Base-by-base conservation (phyloP, 768 basidiomycete species). In the Pleurotus tuber-regium region DNA sequence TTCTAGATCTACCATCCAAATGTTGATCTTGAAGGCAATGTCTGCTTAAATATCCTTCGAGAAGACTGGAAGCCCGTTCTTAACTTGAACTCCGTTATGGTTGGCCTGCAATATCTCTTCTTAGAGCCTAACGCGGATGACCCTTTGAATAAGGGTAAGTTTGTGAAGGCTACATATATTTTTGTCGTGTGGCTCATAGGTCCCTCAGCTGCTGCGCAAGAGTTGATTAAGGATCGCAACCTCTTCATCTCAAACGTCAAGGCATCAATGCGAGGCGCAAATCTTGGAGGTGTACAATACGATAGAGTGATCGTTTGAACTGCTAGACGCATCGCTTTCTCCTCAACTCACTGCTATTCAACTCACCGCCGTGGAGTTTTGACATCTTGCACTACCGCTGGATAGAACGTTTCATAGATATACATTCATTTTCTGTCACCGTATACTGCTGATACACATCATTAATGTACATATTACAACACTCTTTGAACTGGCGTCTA, bases 41-140 rank as follows among this genome's bases (percentile, higher is more conserved):
- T 99, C 40, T 99, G 97, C 75, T 69, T 99, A 61, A 98, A 98
- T 71, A 98, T 98, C 66, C 80, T 98, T 53, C 84, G 97, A 66
- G 97, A 99, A 75, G 97, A 99, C 72, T 99, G 97, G 97, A 99
- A 99, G 65, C 97, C 97, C 4, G 97, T 99, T 2, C 76, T 99
- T 38, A 98, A 98, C 69, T 77, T 99, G 47, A 98, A 94, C 66
- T 92, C 95, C 25, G 92, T 99, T 57, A 96, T 98, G 92, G 92
- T 98, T 54, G 97, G 97, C 29, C 70, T 99, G 51, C 97, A 99
- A 68, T 99, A 98, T 64, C 81, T 99, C 47, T 99, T 99, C 79
- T 76, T 99, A 52, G 97, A 99, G 69, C 97, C 97, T 11, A 99
- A 99, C 61, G 90, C 97, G 31, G 96, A 98, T 61, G 97, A 99